Percentiles rank a stretch among this genome's conserved stretches.
These are phyloP conservation scores for Floccularia luteovirens DNA, from an alignment of 768 basidiomycete genomes.

Conservation along the genomic window DNA sequence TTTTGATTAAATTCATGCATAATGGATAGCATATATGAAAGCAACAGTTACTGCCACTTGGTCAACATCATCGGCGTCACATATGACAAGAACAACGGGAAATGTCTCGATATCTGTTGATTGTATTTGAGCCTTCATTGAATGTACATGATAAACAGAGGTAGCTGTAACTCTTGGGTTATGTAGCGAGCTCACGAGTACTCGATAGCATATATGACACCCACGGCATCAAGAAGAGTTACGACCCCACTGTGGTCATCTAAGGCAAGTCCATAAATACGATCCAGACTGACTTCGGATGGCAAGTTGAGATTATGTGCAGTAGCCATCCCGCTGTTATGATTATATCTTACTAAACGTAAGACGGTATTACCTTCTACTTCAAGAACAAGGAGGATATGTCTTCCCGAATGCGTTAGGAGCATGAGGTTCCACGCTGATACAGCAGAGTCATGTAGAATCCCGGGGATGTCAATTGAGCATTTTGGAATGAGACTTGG, in stretches of 20 bases:
- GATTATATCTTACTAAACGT: background rate
- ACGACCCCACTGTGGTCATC: slow-evolving; percentile 5
- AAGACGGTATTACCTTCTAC: background rate
- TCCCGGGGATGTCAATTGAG: background rate
- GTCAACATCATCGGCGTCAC: no score
- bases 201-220: background rate
- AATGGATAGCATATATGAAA: no score
- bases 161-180: no score
- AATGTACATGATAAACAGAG: no score
- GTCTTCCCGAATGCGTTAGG: slow-evolving; percentile 1
- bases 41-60: no score
- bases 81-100: no score
- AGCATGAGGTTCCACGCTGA: slow-evolving; percentile 1
- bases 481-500: background rate
- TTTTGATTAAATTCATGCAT: no score
- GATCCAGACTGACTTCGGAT: slow-evolving; percentile 6
- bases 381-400: background rate
- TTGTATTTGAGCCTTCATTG: no score
- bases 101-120: no score
- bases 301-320: slow-evolving; percentile 1
- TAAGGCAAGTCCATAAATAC: slow-evolving; percentile 4
- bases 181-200: no score
- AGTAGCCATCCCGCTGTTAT: background rate
- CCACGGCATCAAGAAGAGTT: slow-evolving; percentile 3
- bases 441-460: background rate